phyloP scores from a whole-genome alignment of 1,139 yeast genomes.

The Trichomonascaceae sp. region DNA sequence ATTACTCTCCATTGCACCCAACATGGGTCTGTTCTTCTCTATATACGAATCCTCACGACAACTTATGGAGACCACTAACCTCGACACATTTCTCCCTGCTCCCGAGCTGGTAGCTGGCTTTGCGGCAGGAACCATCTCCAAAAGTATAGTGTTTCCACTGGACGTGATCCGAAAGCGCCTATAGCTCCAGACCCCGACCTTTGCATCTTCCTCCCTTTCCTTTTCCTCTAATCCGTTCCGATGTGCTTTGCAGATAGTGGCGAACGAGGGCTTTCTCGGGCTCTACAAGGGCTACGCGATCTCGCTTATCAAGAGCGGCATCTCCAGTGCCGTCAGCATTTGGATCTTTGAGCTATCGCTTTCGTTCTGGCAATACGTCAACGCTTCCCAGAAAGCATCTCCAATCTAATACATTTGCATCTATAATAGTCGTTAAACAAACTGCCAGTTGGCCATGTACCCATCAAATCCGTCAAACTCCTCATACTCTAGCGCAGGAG shows the following conservation, averaged over 20 bases:
- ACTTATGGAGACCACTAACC: conserved; percentile 3
- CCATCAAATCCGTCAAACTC: conserved; percentile 32
- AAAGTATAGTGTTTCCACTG: conserved; percentile 67
- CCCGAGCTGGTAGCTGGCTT: conserved; percentile 61
- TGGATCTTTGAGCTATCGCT: conserved; percentile 48
- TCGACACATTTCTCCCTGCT: conserved; percentile 14
- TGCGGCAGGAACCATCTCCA: conserved; percentile 63
- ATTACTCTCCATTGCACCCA: conserved; percentile 46
- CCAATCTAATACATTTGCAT: background rate
- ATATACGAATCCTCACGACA: conserved; percentile 35
- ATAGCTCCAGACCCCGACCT: conserved; percentile 43
- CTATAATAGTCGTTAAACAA: background rate
- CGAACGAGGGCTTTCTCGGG: conserved; percentile 49
- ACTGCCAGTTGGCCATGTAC: background rate
- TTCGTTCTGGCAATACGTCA: conserved; percentile 6
- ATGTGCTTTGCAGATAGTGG: conserved; percentile 30
- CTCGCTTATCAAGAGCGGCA: conserved; percentile 64
- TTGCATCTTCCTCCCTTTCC: background rate
- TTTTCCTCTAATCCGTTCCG: conserved; percentile 8
- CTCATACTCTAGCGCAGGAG: conserved; percentile 75
- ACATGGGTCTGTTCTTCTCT: conserved; percentile 59
- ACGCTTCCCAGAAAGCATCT: background rate
- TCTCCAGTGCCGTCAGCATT: conserved; percentile 63
- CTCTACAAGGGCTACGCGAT: conserved; percentile 63
- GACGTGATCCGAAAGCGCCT: conserved; percentile 72